Conservation (phyloP, 2,329 filamentous ascomycete species). For the Aureobasidium sp. region DNA sequence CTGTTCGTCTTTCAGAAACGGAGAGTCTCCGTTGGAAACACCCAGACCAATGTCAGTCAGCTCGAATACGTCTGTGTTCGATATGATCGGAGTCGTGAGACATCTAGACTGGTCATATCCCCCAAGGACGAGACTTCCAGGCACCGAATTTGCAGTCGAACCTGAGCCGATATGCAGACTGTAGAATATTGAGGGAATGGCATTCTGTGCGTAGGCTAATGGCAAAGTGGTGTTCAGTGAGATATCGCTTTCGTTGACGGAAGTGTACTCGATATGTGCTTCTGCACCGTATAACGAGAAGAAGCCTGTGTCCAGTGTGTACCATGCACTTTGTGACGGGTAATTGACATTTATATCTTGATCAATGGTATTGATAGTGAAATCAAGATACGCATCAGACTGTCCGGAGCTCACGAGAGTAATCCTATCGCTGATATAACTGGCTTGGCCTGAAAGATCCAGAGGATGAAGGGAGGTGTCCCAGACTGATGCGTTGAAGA, state of each 20-base stretch:
- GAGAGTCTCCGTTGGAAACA: neutral
- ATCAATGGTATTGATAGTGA: conserved; percentile 1
- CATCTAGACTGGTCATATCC: conserved; percentile 8
- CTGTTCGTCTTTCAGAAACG: neutral
- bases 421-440: conserved; percentile 4
- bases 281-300: conserved; percentile 1
- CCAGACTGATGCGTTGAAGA: neutral
- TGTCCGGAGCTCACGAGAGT: neutral
- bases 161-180: neutral
- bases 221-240: neutral
- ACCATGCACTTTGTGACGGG: neutral
- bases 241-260: neutral
- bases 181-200: neutral
- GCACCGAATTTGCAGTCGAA: neutral
- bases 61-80: neutral
- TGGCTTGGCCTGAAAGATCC: neutral
- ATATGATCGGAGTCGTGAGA: neutral
- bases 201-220: neutral
- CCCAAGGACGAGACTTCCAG: neutral
- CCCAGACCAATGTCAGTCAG: neutral
- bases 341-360: neutral
- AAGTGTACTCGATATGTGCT: neutral
- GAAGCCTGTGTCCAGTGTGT: conserved; percentile 2
- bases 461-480: neutral
- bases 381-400: neutral